Evolutionary conservation across 331 rosid genomes (phyloP).

Genomic region (Cucumis variabilis): DNA sequence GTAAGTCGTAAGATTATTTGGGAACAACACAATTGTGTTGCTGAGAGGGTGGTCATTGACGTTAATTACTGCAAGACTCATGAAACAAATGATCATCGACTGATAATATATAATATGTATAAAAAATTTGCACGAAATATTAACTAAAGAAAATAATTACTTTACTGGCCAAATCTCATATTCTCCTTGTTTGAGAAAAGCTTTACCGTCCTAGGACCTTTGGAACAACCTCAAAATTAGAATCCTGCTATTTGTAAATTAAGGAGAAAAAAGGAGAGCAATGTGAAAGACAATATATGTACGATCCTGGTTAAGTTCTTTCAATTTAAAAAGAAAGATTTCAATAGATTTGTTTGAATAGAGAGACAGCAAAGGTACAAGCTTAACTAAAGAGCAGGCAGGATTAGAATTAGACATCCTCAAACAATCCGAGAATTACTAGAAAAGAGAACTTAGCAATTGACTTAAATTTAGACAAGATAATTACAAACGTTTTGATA

Average conservation of each 20-base stretch:
- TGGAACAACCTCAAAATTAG: slow-evolving; percentile 36
- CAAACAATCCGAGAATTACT: not conserved
- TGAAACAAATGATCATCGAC: slow-evolving; percentile 39
- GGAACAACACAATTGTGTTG: slow-evolving; percentile 65
- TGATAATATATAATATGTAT: slow-evolving; percentile 26
- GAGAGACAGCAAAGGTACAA: not conserved
- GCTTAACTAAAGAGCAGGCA: not conserved
- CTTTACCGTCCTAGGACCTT: slow-evolving; percentile 96
- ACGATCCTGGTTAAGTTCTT: not conserved
- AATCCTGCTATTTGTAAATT: not conserved
- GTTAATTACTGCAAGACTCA: slow-evolving; percentile 68
- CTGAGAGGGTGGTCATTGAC: slow-evolving; percentile 91
- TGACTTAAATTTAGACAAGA: not conserved
- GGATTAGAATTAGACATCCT: not conserved
- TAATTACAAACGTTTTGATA: not conserved
- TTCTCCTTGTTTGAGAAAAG: slow-evolving; percentile 95
- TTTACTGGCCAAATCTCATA: slow-evolving; percentile 94
- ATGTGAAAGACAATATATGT: not conserved
- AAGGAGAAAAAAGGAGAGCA: slow-evolving; percentile 19
- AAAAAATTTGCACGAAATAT: not conserved
- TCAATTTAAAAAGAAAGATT: not conserved
- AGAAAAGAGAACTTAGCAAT: not conserved
- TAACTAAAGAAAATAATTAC: slow-evolving; percentile 26
- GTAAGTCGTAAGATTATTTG: slow-evolving; percentile 59
- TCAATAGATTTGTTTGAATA: not conserved